phyloP scores from a whole-genome alignment of 2,329 filamentous ascomycete genomes.

The Pseudogymnoascus sp. region DNA sequence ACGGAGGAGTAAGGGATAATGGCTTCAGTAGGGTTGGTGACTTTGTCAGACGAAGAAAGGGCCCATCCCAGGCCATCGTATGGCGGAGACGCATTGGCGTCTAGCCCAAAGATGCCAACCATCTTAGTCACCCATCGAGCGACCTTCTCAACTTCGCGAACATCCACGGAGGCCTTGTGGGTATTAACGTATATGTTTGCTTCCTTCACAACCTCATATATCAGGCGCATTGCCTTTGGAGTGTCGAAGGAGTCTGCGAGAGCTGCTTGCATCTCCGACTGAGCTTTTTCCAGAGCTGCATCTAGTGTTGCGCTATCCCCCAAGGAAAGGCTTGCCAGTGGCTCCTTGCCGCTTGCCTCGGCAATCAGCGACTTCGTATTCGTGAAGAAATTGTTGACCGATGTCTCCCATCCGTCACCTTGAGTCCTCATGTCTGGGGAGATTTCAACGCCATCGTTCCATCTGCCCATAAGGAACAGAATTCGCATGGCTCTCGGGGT shows the following conservation, averaged over 20 bases:
- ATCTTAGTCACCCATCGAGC: slow-evolving; percentile 78
- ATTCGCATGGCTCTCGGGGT: slow-evolving; percentile 74
- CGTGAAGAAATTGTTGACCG: slow-evolving; percentile 60
- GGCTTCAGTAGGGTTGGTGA: slow-evolving; percentile 36
- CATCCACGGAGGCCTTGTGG: slow-evolving; percentile 39
- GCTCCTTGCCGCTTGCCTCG: slow-evolving; percentile 33
- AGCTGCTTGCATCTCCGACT: slow-evolving; percentile 49
- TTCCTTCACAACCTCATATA: slow-evolving; percentile 69
- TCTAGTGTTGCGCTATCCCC: slow-evolving; percentile 45
- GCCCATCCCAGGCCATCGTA: slow-evolving; percentile 53
- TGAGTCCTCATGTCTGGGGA: slow-evolving; percentile 72
- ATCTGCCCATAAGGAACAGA: slow-evolving; percentile 79
- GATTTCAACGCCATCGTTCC: slow-evolving; percentile 89
- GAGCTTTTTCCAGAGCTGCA: slow-evolving; percentile 41
- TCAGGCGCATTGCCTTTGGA: slow-evolving; percentile 66
- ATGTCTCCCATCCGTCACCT: slow-evolving; percentile 72
- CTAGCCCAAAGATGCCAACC: slow-evolving; percentile 76
- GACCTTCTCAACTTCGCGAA: slow-evolving; percentile 45
- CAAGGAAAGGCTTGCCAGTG: slow-evolving; percentile 23
- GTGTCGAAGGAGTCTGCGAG: slow-evolving; percentile 86
- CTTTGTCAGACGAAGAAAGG: slow-evolving; percentile 31
- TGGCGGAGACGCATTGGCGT: slow-evolving; percentile 44
- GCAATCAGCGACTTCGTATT: slow-evolving; percentile 48
- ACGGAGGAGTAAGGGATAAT: slow-evolving; percentile 42
- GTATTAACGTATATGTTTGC: slow-evolving; percentile 58